These are phyloP conservation scores for Musa beccarii DNA, from an alignment of 176 grass and related monocot genomes.

Conservation along the genomic window DNA sequence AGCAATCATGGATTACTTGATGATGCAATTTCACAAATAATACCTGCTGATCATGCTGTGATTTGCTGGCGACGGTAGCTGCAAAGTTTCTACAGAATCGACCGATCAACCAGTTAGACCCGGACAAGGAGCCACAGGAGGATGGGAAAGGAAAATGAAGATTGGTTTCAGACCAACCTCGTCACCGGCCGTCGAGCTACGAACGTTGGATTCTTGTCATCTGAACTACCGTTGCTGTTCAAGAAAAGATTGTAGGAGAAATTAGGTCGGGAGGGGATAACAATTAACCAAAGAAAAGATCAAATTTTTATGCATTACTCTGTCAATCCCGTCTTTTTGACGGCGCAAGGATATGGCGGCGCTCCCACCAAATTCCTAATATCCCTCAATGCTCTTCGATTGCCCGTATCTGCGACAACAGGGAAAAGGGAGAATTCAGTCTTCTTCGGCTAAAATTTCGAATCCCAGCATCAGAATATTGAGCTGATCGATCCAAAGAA, in stretches of 20 bases:
- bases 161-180: constrained; percentile 33
- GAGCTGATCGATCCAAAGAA: not conserved
- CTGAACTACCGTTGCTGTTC: constrained; percentile 28
- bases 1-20: not conserved
- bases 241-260: not conserved
- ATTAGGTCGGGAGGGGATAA: constrained; percentile 12
- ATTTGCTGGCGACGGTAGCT: constrained; percentile 36
- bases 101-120: constrained; percentile 6
- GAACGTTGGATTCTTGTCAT: constrained; percentile 19
- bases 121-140: not conserved
- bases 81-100: constrained; percentile 41
- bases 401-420: constrained; percentile 46
- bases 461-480: not conserved
- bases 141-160: not conserved
- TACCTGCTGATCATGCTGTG: constrained; percentile 16
- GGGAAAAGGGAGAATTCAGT: not conserved
- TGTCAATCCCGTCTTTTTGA: constrained; percentile 43
- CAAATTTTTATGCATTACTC: constrained; percentile 40
- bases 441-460: not conserved
- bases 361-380: constrained; percentile 44
- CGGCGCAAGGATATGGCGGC: constrained; percentile 24
- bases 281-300: not conserved
- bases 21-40: not conserved
- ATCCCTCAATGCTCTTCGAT: constrained; percentile 50
- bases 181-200: constrained; percentile 38